Evolutionary conservation across 2,329 filamentous ascomycete genomes (phyloP).

Genomic region (Plectosphaerella plurivora): DNA sequence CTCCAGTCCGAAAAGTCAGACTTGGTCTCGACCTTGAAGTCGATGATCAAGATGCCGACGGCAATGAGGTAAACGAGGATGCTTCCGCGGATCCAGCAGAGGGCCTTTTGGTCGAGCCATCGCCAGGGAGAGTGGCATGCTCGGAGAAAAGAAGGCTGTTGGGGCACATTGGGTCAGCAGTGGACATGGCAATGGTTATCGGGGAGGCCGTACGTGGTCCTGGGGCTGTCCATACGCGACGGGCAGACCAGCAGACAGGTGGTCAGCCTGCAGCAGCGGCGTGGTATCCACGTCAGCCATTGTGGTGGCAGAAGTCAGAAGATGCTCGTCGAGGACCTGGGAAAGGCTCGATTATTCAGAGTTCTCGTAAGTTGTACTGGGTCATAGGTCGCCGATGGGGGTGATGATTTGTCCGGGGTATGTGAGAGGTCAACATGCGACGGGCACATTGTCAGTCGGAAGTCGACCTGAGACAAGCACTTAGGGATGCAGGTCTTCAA

Average conservation of each 20-base stretch:
- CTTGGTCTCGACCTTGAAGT: constrained; percentile 39
- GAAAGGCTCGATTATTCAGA: too few species aligned
- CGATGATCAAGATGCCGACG: constrained; percentile 33
- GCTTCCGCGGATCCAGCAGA: constrained; percentile 37
- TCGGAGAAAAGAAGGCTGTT: constrained; percentile 45
- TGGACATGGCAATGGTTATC: neutral
- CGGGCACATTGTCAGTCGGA: too few species aligned
- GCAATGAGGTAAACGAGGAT: constrained; percentile 38
- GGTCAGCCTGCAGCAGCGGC: constrained; percentile 12
- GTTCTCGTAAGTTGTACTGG: too few species aligned
- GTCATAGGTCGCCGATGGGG: too few species aligned
- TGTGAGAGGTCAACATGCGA: too few species aligned
- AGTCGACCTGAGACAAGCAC: too few species aligned
- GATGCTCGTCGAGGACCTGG: too few species aligned
- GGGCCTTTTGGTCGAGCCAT: constrained; percentile 37
- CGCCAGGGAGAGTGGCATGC: constrained; percentile 48
- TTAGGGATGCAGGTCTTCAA: too few species aligned
- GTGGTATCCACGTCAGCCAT: constrained; percentile 12
- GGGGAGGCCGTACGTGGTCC: constrained; percentile 23
- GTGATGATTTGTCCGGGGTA: too few species aligned
- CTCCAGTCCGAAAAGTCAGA: constrained; percentile 33
- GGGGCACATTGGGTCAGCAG: constrained; percentile 6
- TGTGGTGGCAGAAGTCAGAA: neutral
- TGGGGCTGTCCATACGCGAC: constrained; percentile 11
- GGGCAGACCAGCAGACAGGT: constrained; percentile 4